Evolutionary conservation across 2,329 filamentous ascomycete genomes (phyloP).

Genomic region (Colletotrichum graminicola): DNA sequence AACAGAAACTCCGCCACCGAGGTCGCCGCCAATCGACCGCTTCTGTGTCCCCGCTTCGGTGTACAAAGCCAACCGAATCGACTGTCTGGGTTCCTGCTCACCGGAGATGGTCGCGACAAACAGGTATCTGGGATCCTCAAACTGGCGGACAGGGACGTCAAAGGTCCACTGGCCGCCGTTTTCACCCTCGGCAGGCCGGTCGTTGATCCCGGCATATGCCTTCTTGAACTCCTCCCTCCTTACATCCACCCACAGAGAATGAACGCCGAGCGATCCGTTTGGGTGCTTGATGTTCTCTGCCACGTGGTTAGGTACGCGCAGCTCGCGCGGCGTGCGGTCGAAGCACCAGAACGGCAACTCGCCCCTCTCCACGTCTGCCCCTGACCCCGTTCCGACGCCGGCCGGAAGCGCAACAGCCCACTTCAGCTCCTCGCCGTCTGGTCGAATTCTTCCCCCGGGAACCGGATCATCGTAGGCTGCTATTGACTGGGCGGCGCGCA

Average conservation of each 20-base stretch:
- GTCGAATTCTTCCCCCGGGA: conserved; percentile 64
- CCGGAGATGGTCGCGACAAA: conserved; percentile 11
- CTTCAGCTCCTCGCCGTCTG: conserved; percentile 67
- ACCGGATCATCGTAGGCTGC: conserved; percentile 62
- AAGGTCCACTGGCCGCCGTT: conserved; percentile 21
- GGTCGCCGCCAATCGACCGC: conserved; percentile 32
- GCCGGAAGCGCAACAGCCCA: conserved; percentile 68
- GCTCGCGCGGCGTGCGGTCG: conserved; percentile 68
- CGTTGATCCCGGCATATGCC: conserved; percentile 31
- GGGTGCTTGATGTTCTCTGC: conserved; percentile 60
- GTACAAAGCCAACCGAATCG: conserved; percentile 23
- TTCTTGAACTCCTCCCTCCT: conserved; percentile 30
- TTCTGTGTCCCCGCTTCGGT: conserved; percentile 18
- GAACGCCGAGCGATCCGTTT: conserved; percentile 64
- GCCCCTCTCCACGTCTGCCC: conserved; percentile 55
- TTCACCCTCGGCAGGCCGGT: conserved; percentile 14
- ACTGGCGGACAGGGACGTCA: conserved; percentile 34
- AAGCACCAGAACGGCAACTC: conserved; percentile 75
- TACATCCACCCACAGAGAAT: conserved; percentile 56
- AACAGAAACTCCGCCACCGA: conserved; percentile 24
- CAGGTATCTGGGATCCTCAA: conserved; percentile 30
- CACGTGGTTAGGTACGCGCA: conserved; percentile 64
- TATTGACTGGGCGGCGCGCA: conserved; percentile 48
- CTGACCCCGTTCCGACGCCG: conserved; percentile 42
- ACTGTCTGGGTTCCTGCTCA: neutral